Conservation (phyloP, 2,329 filamentous ascomycete species). For the Rasamsonia emersonii region DNA sequence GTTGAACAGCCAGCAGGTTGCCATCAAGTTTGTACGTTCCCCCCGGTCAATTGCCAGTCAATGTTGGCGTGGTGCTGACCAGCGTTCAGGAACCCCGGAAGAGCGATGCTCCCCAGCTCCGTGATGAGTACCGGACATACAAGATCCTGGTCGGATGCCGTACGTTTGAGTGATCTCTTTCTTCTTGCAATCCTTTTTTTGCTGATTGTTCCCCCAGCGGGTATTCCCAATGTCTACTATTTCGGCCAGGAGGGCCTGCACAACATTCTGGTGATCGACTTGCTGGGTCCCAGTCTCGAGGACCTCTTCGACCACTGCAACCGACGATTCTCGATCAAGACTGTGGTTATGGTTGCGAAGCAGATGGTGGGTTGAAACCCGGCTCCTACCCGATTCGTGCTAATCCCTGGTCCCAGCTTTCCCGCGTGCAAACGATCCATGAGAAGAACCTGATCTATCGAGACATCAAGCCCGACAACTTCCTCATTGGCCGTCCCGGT, state of each 20-base stretch:
- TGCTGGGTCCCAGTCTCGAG: constrained; percentile 88
- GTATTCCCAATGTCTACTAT: constrained; percentile 99
- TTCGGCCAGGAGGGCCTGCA: constrained; percentile 97
- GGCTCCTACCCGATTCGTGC: background rate
- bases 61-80: constrained; percentile 15
- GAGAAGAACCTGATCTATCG: constrained; percentile 99
- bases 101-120: constrained; percentile 93
- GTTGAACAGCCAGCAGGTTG: constrained; percentile 97
- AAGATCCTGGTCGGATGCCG: constrained; percentile 99
- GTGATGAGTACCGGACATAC: constrained; percentile 98
- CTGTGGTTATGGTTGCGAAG: constrained; percentile 97
- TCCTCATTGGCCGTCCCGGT: constrained; percentile 84
- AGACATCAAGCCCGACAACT: constrained; percentile 99
- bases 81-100: constrained; percentile 80
- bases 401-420: too few species aligned
- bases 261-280: constrained; percentile 96
- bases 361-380: constrained; percentile 64
- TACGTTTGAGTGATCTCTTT: constrained; percentile 48
- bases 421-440: constrained; percentile 87
- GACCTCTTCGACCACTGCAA: constrained; percentile 98
- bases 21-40: constrained; percentile 90
- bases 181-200: constrained; percentile 10
- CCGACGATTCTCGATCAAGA: constrained; percentile 90
- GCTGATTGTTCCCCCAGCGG: constrained; percentile 56
- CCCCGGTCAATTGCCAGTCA: constrained; percentile 4